A percentile compares a stretch with the other conserved stretches of the same genome.
Evolutionary conservation across 192 early-diverging fungal species (phyloP).

Genomic region (Backusella morwellensis): DNA sequence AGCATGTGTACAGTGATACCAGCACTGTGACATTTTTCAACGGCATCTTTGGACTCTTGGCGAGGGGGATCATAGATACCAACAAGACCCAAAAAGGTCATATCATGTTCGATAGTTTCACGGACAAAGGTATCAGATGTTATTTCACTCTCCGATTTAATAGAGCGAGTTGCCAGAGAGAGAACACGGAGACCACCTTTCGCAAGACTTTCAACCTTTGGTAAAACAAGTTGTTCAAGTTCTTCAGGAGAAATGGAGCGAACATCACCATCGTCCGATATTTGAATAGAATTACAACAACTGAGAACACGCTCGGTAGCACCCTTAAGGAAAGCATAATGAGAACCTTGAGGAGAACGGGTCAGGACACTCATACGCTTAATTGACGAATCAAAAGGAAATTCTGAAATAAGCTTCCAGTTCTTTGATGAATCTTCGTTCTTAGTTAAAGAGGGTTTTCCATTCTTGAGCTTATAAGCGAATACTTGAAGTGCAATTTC

Average conservation of each 20-base stretch:
- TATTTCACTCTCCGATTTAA: constrained; percentile 34
- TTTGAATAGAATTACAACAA: constrained; percentile 60
- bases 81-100: constrained; percentile 85
- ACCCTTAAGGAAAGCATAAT: constrained; percentile 79
- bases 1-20: constrained; percentile 96
- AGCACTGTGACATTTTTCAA: constrained; percentile 79
- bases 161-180: constrained; percentile 68
- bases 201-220: constrained; percentile 71
- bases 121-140: constrained; percentile 39
- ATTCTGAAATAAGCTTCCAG: constrained; percentile 59
- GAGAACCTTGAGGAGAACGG: constrained; percentile 33
- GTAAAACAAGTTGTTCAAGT: constrained; percentile 49
- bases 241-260: constrained; percentile 30
- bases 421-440: constrained; percentile 29
- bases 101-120: constrained; percentile 64
- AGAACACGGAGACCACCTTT: constrained; percentile 81
- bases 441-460: constrained; percentile 59
- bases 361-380: constrained; percentile 93
- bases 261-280: constrained; percentile 33
- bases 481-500: constrained; percentile 86
- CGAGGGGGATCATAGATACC: constrained; percentile 94
- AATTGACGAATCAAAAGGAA: constrained; percentile 69
- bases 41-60: constrained; percentile 61
- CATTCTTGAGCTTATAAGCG: constrained; percentile 75
- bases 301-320: constrained; percentile 86